phyloP scores from a whole-genome alignment of 345 rosid species.

The Eucalyptus leucophloia region DNA sequence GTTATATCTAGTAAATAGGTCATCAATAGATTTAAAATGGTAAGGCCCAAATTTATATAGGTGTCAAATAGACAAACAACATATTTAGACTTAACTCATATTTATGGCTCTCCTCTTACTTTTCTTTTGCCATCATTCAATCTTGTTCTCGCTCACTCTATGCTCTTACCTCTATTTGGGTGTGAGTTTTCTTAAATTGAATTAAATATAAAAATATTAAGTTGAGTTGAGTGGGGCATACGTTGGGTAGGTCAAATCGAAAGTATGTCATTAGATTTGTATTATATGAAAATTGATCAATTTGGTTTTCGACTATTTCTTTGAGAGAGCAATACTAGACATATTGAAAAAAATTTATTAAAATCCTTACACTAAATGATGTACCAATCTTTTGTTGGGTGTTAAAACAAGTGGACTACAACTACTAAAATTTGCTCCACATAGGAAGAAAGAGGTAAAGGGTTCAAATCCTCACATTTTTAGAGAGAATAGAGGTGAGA shows the following conservation, averaged over 20 bases:
- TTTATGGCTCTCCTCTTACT: neutral
- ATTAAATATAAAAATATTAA: no score
- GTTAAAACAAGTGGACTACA: neutral
- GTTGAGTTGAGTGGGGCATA: no score
- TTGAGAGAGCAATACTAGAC: neutral
- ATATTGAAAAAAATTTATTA: neutral
- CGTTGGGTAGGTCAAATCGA: neutral
- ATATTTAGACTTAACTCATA: no score
- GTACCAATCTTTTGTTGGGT: neutral
- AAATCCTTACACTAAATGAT: neutral
- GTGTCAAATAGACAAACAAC: neutral
- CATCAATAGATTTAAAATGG: neutral
- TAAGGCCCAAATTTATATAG: neutral
- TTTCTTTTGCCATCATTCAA: neutral
- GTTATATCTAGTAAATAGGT: no score
- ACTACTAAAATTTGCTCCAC: no score
- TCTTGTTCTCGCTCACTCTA: neutral
- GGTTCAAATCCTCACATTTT: no score
- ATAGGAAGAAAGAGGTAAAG: fast-evolving
- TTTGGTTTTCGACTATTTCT: neutral
- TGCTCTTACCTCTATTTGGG: neutral
- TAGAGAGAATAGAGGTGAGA: no score
- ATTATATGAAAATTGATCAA: neutral
- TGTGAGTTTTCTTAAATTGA: neutral
- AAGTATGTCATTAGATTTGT: neutral